Base-by-base conservation (phyloP, 2,329 filamentous ascomycete genomes). In the Hysterium pulicare region DNA sequence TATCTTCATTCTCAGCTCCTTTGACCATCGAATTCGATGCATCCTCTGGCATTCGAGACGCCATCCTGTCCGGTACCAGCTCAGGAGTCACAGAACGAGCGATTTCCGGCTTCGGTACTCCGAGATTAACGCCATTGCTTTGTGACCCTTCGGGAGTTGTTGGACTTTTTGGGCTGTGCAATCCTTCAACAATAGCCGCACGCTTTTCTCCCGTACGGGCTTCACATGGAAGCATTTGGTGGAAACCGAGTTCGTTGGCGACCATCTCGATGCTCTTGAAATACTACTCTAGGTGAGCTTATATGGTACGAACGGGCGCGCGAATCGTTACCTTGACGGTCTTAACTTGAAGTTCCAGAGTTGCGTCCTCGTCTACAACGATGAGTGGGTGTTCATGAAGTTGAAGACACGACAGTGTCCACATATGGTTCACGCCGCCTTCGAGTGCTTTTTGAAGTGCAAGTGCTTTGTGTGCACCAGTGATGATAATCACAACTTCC, bases 371-470 rank as follows among this genome's bases (percentile, higher is more conserved):
- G 57, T 94, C 88, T 34, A 86, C 86, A 8, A 91, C 86, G 51
- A 93, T 82, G 75, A 93, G 82, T 40, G 87, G 83, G 57, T 90
- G 84, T 3, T 82, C 84, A 64, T 93, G 88, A 49, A 91, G 71
- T 64, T 94, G 88, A 32, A 94, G 74, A 41, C 81, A 82, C 7
- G 87, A 91, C 5, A 93, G 76, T 1, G 88, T 91, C 87, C 88
- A 94, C 86, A 91, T 91, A 70, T 93, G 88, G 65, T 90, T 91
- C 47, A 94, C 79, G 22, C 84, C 85, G 43, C 84, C 83, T 66
- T 94, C 88, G 49, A 94, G 80, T 54, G 86, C 90, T 56, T 82
- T 84, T 64, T 90, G 85, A 49, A 94, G 70, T 21, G 88, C 88
- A 24, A 86, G 72, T 1, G 87, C 81, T 68, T 94, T 94, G 73